Percentiles rank a stretch among this genome's conserved stretches.
These are phyloP conservation scores for Apiospora phragmitis DNA, from an alignment of 2,329 filamentous ascomycete genomes.

Conservation along the genomic window DNA sequence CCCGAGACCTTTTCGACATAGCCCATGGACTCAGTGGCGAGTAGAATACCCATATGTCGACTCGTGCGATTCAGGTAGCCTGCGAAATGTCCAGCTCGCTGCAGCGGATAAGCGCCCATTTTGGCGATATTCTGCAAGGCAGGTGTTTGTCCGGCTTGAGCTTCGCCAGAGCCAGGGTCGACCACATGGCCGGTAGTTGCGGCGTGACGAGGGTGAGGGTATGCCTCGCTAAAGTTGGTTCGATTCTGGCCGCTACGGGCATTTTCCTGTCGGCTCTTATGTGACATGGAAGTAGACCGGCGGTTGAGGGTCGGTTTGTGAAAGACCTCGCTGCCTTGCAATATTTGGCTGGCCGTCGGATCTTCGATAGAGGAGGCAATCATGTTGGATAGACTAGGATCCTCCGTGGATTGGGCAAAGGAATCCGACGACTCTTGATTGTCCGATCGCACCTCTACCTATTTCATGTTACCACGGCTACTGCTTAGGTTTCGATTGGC, in stretches of 20 bases:
- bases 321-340: conserved; percentile 86
- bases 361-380: conserved; percentile 72
- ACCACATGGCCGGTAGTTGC: conserved; percentile 39
- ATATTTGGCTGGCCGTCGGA: conserved; percentile 86
- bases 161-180: conserved; percentile 30
- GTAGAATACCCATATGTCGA: conserved; percentile 75
- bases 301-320: conserved; percentile 68
- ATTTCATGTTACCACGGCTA: conserved; percentile 50
- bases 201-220: conserved; percentile 16
- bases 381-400: conserved; percentile 70
- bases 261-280: background rate
- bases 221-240: background rate
- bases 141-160: conserved; percentile 35
- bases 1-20: conserved; percentile 96
- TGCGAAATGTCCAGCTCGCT: conserved; percentile 80
- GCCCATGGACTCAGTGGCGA: conserved; percentile 91
- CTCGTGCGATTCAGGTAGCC: conserved; percentile 79
- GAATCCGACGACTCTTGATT: conserved; percentile 71
- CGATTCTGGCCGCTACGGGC: background rate
- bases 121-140: conserved; percentile 55
- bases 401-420: conserved; percentile 71
- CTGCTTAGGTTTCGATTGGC: conserved; percentile 53
- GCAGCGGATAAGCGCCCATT: conserved; percentile 74
- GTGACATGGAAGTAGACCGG: conserved; percentile 44
- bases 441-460: conserved; percentile 42